Base-by-base conservation (phyloP, 1,284 basidiomycete species). In the Psilocybe mexicana region DNA sequence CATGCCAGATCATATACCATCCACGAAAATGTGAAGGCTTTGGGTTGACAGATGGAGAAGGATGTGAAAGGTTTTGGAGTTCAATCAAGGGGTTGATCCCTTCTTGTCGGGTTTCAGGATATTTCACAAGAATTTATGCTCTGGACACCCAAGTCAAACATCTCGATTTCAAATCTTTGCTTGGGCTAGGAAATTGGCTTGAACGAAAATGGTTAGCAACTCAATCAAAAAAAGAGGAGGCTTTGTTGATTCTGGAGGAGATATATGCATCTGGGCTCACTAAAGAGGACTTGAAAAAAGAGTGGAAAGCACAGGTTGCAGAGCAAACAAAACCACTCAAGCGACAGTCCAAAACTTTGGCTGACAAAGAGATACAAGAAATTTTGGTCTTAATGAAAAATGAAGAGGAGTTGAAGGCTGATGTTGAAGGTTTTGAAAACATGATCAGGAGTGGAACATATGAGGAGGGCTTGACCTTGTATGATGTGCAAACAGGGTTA, bases 1-100 rank as follows among this genome's bases (percentile, higher is more conserved):
- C 50, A 25, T 52, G 50, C 26, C 50, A 52, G 25, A 24, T 52
- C 2, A 52, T 52, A 11, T 52, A 52, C 25, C 50, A 52, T 52
- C 50, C 50, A 23, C 35, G 50, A 23, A 52, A 52, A 25, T 52
- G 50, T 28, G 8, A 6, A 24, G 50, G 50, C 7, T 52, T 52
- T 52, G 50, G 50, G 6, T 42, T 33, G 8, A 8, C 30, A 6
- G 30, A 33, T 33, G 30, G 30, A 6, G 30, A 33, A 33, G 30
- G 30, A 4, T 33, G 30, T 33, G 30, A 33, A 33, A 4, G 30
- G 30, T 33, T 33, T 33, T 33, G 30, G 30, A 42, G 25, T 10
- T 25, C 36, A 7, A 52, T 52, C n/a, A 52, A 40, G 6, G 12
- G 36, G 6, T n/a, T 52, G 24, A 52, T 52, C 25, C 50, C 50